A percentile compares a stretch with the other conserved stretches of the same genome.
Conservation (phyloP, 805 yeast species). For the Candida endomychidarum region DNA sequence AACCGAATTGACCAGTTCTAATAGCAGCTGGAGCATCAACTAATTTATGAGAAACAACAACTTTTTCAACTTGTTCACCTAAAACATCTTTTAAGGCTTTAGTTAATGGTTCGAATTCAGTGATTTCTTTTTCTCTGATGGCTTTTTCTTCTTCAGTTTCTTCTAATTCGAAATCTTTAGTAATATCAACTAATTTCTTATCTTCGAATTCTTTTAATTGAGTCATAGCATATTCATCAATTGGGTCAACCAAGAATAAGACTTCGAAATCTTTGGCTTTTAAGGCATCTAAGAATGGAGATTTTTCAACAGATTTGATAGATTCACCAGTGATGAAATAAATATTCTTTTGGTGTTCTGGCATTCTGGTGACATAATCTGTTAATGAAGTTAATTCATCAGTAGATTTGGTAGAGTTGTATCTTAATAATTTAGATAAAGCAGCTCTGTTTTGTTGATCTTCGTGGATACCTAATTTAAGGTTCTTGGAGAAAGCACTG, state of each 20-base stretch:
- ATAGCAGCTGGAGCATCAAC: conserved; percentile 99
- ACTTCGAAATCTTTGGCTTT: conserved; percentile 99
- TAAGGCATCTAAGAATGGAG: conserved; percentile 98
- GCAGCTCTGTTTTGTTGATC: conserved; percentile 96
- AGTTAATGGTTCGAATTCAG: conserved; percentile 90
- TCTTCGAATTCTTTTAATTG: conserved; percentile 99
- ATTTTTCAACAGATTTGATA: conserved; percentile 94
- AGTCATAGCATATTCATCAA: conserved; percentile 99
- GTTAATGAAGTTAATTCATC: conserved; percentile 94
- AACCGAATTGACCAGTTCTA: conserved; percentile 99
- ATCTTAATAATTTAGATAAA: conserved; percentile 94
- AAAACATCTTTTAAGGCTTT: conserved; percentile 94
- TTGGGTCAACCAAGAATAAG: conserved; percentile 96
- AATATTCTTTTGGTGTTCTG: conserved; percentile 99
- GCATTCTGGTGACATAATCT: conserved; percentile 99
- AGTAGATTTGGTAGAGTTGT: conserved; percentile 91
- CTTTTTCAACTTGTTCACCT: conserved; percentile 99
- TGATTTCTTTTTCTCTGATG: conserved; percentile 87
- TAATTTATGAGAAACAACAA: conserved; percentile 94
- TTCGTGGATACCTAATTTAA: conserved; percentile 98
- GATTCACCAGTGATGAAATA: conserved; percentile 99
- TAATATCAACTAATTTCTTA: conserved; percentile 97
- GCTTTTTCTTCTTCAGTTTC: conserved; percentile 98
- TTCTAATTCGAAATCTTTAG: conserved; percentile 98
- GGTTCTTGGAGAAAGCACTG: conserved; percentile 96